These are phyloP conservation scores for Candida khao-thaluensis DNA, from an alignment of 805 yeast species.

Conservation along the genomic window DNA sequence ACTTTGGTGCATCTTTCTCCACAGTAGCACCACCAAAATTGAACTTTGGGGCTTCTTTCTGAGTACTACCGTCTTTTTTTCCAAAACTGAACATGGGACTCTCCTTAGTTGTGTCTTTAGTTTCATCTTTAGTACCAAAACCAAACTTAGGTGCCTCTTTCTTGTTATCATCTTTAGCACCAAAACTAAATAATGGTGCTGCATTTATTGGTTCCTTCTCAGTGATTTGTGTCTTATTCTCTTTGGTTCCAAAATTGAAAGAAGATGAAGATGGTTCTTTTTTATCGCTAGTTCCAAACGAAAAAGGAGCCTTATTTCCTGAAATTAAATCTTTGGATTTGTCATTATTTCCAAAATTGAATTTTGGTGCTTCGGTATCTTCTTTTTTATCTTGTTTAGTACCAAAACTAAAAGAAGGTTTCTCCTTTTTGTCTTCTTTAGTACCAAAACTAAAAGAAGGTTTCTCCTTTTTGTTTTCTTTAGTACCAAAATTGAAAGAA, in stretches of 20 bases:
- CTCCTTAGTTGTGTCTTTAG: constrained; percentile 1
- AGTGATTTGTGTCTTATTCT: background rate
- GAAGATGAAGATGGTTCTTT: too few species aligned
- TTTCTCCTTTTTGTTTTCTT: constrained; percentile 10
- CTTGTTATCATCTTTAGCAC: constrained; percentile 7
- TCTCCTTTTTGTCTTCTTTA: constrained; percentile 1
- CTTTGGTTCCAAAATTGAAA: constrained; percentile 5
- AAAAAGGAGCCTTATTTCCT: too few species aligned
- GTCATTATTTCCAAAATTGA: constrained; percentile 12
- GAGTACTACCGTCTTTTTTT: background rate
- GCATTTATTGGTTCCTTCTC: background rate
- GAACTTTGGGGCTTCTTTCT: background rate
- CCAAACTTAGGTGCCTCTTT: constrained; percentile 5
- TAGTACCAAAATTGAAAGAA: constrained; percentile 5
- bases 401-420: constrained; percentile 10
- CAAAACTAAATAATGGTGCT: constrained; percentile 11
- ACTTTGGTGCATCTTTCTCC: constrained; percentile 2
- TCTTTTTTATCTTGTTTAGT: constrained; percentile 5
- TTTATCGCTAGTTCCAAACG: too few species aligned
- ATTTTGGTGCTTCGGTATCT: constrained; percentile 10
- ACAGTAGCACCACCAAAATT: background rate
- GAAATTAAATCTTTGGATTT: background rate
- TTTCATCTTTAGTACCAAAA: constrained; percentile 10
- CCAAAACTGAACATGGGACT: constrained; percentile 13
- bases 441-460: constrained; percentile 13